phyloP scores from a whole-genome alignment of 768 basidiomycete genomes.

The Lentinus tigrinus region DNA sequence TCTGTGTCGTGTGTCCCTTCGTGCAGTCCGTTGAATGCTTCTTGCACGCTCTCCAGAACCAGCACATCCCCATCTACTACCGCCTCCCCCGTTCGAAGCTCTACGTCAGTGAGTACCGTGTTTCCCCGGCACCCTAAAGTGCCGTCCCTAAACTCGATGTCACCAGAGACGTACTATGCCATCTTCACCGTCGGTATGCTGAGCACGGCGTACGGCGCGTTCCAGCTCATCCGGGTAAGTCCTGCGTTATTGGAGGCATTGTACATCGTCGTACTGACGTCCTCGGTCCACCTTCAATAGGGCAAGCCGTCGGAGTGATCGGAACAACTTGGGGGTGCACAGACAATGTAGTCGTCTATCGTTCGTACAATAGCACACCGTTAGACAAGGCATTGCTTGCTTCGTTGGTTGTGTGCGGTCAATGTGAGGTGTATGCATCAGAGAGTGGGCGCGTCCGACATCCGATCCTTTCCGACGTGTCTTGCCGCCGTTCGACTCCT shows the following conservation, averaged over 20 bases:
- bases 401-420: neutral
- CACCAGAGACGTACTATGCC: slow-evolving; percentile 52
- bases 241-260: neutral
- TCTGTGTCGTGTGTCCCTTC: neutral
- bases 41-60: slow-evolving; percentile 26
- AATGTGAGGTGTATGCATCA: neutral
- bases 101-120: slow-evolving; percentile 55
- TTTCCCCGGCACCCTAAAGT: neutral
- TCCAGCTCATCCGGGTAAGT: slow-evolving; percentile 42
- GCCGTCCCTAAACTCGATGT: neutral
- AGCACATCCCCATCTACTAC: slow-evolving; percentile 54
- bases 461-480: neutral
- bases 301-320: slow-evolving; percentile 26
- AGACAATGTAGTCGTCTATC: neutral
- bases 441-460: neutral
- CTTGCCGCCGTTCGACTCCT: neutral
- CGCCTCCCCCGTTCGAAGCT: slow-evolving; percentile 60
- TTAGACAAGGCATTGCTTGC: neutral
- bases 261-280: neutral
- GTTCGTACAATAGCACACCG: neutral
- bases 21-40: neutral
- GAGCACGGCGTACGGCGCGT: slow-evolving; percentile 51
- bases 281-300: neutral
- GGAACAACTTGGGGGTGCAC: neutral
- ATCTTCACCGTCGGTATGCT: slow-evolving; percentile 54